These are phyloP conservation scores for Daldinia bambusicola DNA, from an alignment of 495 filamentous ascomycete genomes.

Conservation along the genomic window DNA sequence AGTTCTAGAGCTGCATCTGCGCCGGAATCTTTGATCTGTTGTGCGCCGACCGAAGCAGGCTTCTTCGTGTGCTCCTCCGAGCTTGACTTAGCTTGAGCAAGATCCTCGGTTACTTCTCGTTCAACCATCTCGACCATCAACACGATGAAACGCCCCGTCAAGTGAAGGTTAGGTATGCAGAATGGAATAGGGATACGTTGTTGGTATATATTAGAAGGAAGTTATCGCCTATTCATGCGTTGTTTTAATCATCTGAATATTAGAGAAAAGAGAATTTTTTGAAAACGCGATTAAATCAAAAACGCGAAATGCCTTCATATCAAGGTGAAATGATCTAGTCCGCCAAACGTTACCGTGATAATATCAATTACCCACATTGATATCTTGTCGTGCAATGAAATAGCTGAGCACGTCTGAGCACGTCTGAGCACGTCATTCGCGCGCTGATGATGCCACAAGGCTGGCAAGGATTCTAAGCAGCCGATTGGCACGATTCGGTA, in stretches of 20 bases:
- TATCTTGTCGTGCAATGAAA: conserved; percentile 18
- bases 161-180: neutral
- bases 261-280: neutral
- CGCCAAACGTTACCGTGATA: conserved; percentile 4
- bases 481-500: neutral
- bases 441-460: conserved; percentile 37
- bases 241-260: too few species aligned
- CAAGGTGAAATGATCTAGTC: neutral
- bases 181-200: neutral
- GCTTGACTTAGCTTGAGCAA: conserved; percentile 3
- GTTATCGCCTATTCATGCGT: neutral
- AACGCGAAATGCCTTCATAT: neutral
- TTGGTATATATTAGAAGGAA: neutral
- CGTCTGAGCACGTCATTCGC: conserved; percentile 35
- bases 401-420: conserved; percentile 15
- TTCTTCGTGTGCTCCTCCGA: conserved; percentile 9
- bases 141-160: neutral
- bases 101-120: conserved; percentile 8
- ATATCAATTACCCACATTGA: conserved; percentile 17
- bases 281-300: neutral
- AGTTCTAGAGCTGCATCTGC: conserved; percentile 37
- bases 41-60: neutral
- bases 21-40: conserved; percentile 3
- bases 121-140: conserved; percentile 13
- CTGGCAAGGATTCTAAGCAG: conserved; percentile 3